Evolutionary conservation across 208 protist genomes (phyloP).

Genomic region (Crithidia expoeki): DNA sequence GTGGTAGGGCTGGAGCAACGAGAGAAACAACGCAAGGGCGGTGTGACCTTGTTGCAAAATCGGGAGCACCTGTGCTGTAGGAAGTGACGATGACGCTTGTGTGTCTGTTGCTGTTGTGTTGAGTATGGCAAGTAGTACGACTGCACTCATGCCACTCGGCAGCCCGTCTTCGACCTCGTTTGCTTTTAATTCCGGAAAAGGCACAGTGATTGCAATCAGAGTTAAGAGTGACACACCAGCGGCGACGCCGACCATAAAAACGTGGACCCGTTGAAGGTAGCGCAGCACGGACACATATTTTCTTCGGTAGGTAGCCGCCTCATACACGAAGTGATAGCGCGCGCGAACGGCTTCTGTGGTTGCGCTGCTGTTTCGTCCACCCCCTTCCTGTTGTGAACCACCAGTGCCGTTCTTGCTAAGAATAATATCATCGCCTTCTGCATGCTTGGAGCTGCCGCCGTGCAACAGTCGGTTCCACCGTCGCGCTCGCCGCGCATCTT

Average conservation of each 20-base stretch:
- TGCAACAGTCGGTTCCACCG: constrained; percentile 26
- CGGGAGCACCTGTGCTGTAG: constrained; percentile 22
- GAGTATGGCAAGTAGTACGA: constrained; percentile 19
- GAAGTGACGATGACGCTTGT: not conserved
- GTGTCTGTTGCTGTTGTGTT: constrained; percentile 6
- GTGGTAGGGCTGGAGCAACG: constrained; percentile 37
- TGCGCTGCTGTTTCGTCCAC: not conserved
- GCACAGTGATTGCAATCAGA: constrained; percentile 38
- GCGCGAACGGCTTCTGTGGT: not conserved
- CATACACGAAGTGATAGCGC: constrained; percentile 25
- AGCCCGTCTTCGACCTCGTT: constrained; percentile 8
- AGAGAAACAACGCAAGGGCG: constrained; percentile 25
- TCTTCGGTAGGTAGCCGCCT: constrained; percentile 32
- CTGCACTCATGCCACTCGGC: not conserved
- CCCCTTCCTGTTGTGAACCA: not conserved
- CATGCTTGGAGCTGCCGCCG: not conserved
- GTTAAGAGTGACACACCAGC: constrained; percentile 41
- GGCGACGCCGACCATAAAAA: constrained; percentile 38
- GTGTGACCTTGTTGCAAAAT: constrained; percentile 13
- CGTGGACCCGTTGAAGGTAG: constrained; percentile 39
- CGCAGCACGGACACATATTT: constrained; percentile 22
- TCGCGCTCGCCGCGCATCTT: constrained; percentile 13
- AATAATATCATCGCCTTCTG: too few species aligned
- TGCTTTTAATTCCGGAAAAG: constrained; percentile 8
- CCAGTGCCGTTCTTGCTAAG: too few species aligned